These are phyloP conservation scores for Nannochloris sp. DNA, from an alignment of 139 green algal species.

Conservation along the genomic window DNA sequence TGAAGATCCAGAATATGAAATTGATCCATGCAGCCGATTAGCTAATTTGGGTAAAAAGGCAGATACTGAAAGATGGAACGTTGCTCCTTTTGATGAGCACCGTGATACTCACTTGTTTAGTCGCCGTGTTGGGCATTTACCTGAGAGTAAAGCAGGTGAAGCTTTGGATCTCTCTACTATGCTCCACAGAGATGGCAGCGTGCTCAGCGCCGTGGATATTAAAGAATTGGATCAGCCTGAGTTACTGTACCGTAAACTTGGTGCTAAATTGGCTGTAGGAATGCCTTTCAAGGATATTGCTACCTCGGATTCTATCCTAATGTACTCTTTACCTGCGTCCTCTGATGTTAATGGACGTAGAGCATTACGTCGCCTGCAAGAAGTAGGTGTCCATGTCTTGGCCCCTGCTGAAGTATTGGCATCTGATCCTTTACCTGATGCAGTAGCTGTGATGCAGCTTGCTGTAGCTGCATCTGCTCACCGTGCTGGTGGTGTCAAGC, in stretches of 20 bases:
- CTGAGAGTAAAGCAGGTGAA: slow-evolving; percentile 67
- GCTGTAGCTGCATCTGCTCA: slow-evolving; percentile 29
- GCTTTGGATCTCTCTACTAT: slow-evolving; percentile 75
- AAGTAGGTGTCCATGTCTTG: slow-evolving; percentile 79
- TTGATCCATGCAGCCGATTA: slow-evolving; percentile 86
- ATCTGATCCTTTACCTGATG: slow-evolving; percentile 62
- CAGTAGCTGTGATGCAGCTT: slow-evolving; percentile 77
- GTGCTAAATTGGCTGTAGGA: slow-evolving; percentile 90
- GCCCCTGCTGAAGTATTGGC: slow-evolving; percentile 57
- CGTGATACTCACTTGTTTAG: slow-evolving; percentile 86
- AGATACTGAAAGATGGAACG: slow-evolving; percentile 46
- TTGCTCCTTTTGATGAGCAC: slow-evolving; percentile 73
- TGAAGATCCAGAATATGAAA: slow-evolving; percentile 95
- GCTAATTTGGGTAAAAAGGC: slow-evolving; percentile 66
- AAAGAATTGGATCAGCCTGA: slow-evolving; percentile 40
- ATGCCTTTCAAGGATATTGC: slow-evolving; percentile 99
- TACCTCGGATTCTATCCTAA: slow-evolving; percentile 83
- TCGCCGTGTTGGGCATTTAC: slow-evolving; percentile 68
- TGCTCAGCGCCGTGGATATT: slow-evolving; percentile 44
- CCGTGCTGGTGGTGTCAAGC: slow-evolving; percentile 20
- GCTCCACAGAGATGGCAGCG: slow-evolving; percentile 83
- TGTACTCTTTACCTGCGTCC: slow-evolving; percentile 54
- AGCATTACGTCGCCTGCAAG: slow-evolving; percentile 80
- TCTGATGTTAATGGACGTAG: slow-evolving; percentile 47
- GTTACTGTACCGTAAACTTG: slow-evolving; percentile 74